Conservation (phyloP, 73 alveolate genomes). For the Paramecium pentaurelia region DNA sequence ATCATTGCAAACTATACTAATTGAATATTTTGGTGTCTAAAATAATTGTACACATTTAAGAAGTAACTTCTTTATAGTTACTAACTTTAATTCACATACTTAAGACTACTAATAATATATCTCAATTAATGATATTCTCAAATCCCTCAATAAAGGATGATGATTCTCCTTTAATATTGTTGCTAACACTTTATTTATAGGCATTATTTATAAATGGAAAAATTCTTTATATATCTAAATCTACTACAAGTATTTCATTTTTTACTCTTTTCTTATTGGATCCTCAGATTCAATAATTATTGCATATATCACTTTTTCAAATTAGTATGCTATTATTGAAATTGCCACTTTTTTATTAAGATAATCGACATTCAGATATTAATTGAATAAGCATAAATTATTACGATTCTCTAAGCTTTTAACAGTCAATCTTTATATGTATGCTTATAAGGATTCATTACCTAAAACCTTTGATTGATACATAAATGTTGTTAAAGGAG, state of each 20-base stretch:
- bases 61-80: not conserved
- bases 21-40: not conserved
- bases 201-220: not conserved
- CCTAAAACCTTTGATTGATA: not conserved
- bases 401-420: not conserved
- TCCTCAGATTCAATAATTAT: not conserved
- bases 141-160: not conserved
- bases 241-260: not conserved
- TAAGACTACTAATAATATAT: not conserved
- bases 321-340: not conserved
- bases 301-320: not conserved
- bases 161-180: not conserved
- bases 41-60: not conserved
- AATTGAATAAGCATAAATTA: not conserved
- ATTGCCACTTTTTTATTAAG: not conserved
- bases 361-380: not conserved
- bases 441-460: not conserved
- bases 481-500: not conserved
- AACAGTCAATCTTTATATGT: not conserved
- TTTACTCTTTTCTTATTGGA: not conserved
- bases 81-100: not conserved
- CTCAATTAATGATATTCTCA: not conserved
- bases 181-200: not conserved
- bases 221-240: not conserved
- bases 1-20: not conserved